Conservation (phyloP, 768 basidiomycete genomes). For the Punctularia strigosozonata region DNA sequence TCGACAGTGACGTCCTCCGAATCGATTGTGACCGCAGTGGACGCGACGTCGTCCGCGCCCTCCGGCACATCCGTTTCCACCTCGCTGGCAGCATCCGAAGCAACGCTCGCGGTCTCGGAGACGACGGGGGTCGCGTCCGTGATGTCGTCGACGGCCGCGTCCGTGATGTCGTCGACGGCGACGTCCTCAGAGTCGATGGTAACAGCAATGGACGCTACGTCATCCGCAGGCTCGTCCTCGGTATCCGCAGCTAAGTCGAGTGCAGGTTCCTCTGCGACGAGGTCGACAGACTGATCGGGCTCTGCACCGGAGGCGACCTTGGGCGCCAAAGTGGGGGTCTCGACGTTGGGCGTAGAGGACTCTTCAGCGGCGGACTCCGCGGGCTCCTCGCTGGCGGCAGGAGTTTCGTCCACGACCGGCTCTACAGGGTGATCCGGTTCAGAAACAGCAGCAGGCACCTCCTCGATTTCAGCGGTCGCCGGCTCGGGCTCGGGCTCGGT, state of each 20-base stretch:
- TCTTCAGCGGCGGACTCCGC: not conserved
- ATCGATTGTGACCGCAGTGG: too few species aligned
- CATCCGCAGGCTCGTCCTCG: not conserved
- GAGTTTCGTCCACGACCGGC: slow-evolving; percentile 1
- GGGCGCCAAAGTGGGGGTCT: not conserved
- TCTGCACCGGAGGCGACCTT: not conserved
- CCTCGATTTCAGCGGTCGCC: slow-evolving; percentile 1
- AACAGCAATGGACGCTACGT: not conserved
- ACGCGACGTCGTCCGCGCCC: too few species aligned
- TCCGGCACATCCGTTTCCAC: too few species aligned
- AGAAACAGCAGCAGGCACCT: slow-evolving; percentile 2
- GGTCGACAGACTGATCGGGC: too few species aligned
- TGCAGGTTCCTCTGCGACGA: not conserved
- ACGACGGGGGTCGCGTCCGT: not conserved
- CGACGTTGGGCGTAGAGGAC: not conserved
- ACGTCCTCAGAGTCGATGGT: not conserved
- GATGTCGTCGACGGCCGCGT: not conserved
- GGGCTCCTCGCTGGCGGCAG: not conserved
- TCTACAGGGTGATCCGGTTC: slow-evolving; percentile 2
- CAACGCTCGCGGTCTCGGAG: too few species aligned
- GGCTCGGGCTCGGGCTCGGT: not conserved
- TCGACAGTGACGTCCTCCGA: too few species aligned
- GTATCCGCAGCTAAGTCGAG: not conserved
- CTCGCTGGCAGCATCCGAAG: too few species aligned
- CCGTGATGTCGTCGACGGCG: not conserved